phyloP scores from a whole-genome alignment of 129 eudicot genomes.

The Pulicaria dysenterica region DNA sequence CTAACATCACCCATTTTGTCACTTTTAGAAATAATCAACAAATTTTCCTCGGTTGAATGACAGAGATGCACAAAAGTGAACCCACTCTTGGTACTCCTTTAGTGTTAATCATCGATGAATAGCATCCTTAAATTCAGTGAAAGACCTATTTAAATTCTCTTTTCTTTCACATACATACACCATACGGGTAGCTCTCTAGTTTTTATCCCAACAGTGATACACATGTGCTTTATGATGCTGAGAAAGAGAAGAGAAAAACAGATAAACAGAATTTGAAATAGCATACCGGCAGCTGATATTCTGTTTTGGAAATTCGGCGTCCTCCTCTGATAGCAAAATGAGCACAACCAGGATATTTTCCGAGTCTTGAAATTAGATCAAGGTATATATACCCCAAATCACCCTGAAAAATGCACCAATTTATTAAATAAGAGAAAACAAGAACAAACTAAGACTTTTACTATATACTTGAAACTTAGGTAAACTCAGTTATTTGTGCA shows the following conservation, averaged over 20 bases:
- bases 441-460: background rate
- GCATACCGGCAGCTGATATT: slow-evolving; percentile 95
- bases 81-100: background rate
- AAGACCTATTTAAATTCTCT: background rate
- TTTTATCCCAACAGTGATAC: slow-evolving; percentile 4
- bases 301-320: slow-evolving; percentile 71
- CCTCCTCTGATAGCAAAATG: slow-evolving; percentile 98
- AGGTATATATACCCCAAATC: slow-evolving; percentile 93
- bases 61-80: background rate
- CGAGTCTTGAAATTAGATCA: slow-evolving; percentile 80
- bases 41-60: background rate
- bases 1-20: background rate
- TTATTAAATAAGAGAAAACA: slow-evolving; percentile 14
- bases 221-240: background rate
- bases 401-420: slow-evolving; percentile 52
- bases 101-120: slow-evolving; percentile 3
- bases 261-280: background rate
- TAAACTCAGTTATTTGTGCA: background rate
- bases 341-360: slow-evolving; percentile 90
- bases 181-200: slow-evolving; percentile 11
- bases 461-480: slow-evolving; percentile 8
- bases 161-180: background rate
- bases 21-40: background rate
- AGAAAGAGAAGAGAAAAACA: background rate
- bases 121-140: background rate